phyloP scores from a whole-genome alignment of 352 stramenopile species.

The Phytopythium sindhum region DNA sequence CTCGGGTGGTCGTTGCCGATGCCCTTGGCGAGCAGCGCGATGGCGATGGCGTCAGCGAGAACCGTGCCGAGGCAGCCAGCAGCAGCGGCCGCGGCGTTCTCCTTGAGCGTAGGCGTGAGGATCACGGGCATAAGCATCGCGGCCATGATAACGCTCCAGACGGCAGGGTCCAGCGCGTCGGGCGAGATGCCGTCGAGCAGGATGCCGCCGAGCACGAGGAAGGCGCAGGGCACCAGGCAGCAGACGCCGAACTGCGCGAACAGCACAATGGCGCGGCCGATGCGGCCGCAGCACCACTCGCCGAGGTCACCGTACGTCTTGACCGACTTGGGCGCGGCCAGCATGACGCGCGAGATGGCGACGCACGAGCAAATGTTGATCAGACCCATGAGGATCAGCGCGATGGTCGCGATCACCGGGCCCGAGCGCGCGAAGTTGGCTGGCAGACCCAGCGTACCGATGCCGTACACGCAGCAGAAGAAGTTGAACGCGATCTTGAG shows the following conservation, averaged over 20 bases:
- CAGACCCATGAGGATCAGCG: slow-evolving; percentile 56
- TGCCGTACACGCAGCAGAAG: slow-evolving; percentile 65
- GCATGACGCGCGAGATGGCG: slow-evolving; percentile 52
- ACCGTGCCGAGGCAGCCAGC: slow-evolving; percentile 52
- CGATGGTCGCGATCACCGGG: slow-evolving; percentile 35
- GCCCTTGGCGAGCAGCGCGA: slow-evolving; percentile 36
- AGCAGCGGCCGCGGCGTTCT: slow-evolving; percentile 48
- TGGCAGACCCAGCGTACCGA: slow-evolving; percentile 57
- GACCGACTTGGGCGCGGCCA: slow-evolving; percentile 51
- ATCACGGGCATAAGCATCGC: slow-evolving; percentile 44
- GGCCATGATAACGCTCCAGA: slow-evolving; percentile 67
- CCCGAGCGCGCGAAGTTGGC: slow-evolving; percentile 63
- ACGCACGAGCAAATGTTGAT: slow-evolving; percentile 61
- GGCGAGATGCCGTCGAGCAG: slow-evolving; percentile 51
- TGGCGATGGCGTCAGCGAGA: slow-evolving; percentile 46
- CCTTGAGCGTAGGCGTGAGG: slow-evolving; percentile 59
- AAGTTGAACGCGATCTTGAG: slow-evolving; percentile 64
- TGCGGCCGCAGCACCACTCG: slow-evolving; percentile 46
- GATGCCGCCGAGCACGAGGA: slow-evolving; percentile 63
- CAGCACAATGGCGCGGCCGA: slow-evolving; percentile 49
- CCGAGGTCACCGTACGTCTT: slow-evolving; percentile 63
- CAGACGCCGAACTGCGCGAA: slow-evolving; percentile 58
- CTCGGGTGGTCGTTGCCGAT: slow-evolving; percentile 39
- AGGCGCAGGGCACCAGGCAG: slow-evolving; percentile 45
- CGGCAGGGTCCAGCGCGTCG: slow-evolving; percentile 35